These are phyloP conservation scores for Raphanus sativus DNA, from an alignment of 345 rosid species.

Conservation along the genomic window DNA sequence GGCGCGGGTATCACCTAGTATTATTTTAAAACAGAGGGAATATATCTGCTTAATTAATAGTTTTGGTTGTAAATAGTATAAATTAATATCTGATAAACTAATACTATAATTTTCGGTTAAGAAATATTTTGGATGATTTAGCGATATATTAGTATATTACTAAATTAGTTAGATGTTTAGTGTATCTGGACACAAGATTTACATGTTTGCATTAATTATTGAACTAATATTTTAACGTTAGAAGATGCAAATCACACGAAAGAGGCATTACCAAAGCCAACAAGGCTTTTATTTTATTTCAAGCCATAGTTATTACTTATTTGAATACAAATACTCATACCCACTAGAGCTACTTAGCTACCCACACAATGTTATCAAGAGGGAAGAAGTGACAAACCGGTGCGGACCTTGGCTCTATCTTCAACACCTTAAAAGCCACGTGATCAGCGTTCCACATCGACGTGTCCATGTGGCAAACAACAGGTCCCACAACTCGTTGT, in stretches of 20 bases:
- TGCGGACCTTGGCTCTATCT: constrained; percentile 49
- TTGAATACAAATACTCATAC: constrained; percentile 15
- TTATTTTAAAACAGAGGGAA: too few species aligned
- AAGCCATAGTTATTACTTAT: constrained; percentile 26
- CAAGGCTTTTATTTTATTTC: background rate
- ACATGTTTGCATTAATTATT: background rate
- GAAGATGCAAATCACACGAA: constrained; percentile 22
- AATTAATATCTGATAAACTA: background rate
- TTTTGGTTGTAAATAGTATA: too few species aligned
- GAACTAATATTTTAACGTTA: background rate
- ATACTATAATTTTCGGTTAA: too few species aligned
- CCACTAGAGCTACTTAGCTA: constrained; percentile 20
- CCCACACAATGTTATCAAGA: constrained; percentile 61
- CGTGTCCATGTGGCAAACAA: constrained; percentile 80
- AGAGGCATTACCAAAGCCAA: constrained; percentile 14
- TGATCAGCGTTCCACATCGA: constrained; percentile 63
- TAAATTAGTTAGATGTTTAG: background rate
- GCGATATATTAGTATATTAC: background rate
- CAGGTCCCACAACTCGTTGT: constrained; percentile 50
- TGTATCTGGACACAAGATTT: background rate
- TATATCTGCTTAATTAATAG: too few species aligned
- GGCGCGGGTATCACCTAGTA: too few species aligned
- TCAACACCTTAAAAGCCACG: constrained; percentile 58
- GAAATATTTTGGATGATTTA: background rate
- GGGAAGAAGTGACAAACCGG: constrained; percentile 84